phyloP scores from a whole-genome alignment of 257 asterid species.

The Ophiorrhiza pumila region DNA sequence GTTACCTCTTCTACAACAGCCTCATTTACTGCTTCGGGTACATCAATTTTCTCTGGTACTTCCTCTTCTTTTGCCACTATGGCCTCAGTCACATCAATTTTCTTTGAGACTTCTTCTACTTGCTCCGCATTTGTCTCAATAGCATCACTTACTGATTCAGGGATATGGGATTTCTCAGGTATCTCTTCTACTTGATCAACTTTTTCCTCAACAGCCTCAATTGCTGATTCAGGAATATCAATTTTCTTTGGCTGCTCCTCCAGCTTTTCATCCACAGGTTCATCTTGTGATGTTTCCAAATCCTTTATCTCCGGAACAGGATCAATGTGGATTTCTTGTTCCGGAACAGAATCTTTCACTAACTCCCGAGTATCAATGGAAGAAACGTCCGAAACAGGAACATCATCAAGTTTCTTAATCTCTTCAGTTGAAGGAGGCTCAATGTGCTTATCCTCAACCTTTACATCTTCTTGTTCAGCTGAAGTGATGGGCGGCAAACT shows the following conservation, averaged over 20 bases:
- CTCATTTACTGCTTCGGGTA: constrained; percentile 21
- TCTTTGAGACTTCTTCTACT: constrained; percentile 20
- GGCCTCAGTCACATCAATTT: no score
- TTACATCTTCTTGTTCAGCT: constrained; percentile 27
- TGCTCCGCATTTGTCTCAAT: constrained; percentile 26
- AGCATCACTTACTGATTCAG: constrained; percentile 24
- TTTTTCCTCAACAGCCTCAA: constrained; percentile 26
- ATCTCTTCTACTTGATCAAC: constrained; percentile 25
- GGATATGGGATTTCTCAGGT: constrained; percentile 24
- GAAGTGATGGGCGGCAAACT: constrained; percentile 5
- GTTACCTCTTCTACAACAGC: constrained; percentile 22
- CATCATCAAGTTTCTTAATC: constrained; percentile 31
- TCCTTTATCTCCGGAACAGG: constrained; percentile 19
- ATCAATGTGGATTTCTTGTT: background rate
- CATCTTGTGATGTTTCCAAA: constrained; percentile 22
- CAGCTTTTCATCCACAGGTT: constrained; percentile 27
- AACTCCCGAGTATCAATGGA: constrained; percentile 12
- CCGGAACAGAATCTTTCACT: constrained; percentile 21
- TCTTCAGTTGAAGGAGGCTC: constrained; percentile 30
- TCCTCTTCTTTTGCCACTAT: constrained; percentile 24
- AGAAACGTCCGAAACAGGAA: constrained; percentile 18
- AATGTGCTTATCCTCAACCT: constrained; percentile 35
- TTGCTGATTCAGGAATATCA: constrained; percentile 26
- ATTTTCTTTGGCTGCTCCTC: constrained; percentile 25
- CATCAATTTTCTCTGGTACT: constrained; percentile 23